Evolutionary conservation across 495 filamentous ascomycete genomes (phyloP).

Genomic region (Hypoxylon lienhwacheense): DNA sequence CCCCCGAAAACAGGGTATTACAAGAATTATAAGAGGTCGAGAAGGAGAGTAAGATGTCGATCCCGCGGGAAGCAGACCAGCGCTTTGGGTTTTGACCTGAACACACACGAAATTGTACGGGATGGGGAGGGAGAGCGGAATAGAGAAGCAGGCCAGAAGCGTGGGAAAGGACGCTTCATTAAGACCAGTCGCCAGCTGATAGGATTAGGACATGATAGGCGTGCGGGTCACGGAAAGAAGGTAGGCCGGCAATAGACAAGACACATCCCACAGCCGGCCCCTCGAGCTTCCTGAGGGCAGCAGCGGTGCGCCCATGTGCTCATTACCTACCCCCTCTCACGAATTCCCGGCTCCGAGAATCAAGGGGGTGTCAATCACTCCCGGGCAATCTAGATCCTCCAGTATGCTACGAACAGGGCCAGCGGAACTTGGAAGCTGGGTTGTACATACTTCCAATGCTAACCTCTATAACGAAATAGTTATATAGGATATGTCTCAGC

Average conservation of each 20-base stretch:
- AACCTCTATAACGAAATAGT: no score
- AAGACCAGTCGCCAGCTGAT: constrained; percentile 28
- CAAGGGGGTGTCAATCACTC: constrained; percentile 17
- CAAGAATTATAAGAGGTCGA: constrained; percentile 44
- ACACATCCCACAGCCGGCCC: constrained; percentile 33
- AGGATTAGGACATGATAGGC: constrained; percentile 26
- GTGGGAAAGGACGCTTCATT: constrained; percentile 45
- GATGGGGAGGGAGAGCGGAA: constrained; percentile 38
- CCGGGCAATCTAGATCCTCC: constrained; percentile 34
- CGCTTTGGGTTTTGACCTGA: constrained; percentile 51
- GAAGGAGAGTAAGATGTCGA: constrained; percentile 49
- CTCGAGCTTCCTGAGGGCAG: constrained; percentile 28
- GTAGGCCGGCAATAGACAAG: constrained; percentile 34
- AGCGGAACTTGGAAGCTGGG: no score
- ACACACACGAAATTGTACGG: constrained; percentile 44
- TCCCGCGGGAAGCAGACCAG: constrained; percentile 57
- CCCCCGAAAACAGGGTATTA: constrained; percentile 49
- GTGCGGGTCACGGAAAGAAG: constrained; percentile 38
- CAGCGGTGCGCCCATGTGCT: constrained; percentile 11
- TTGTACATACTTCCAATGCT: no score
- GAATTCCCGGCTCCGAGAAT: constrained; percentile 33
- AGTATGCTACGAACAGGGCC: constrained; percentile 11
- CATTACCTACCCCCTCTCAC: constrained; percentile 14
- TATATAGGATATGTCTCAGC: constrained; percentile 5
- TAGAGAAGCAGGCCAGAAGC: constrained; percentile 26